Percentiles rank a stretch among this genome's conserved stretches.
Evolutionary conservation across 2,329 filamentous ascomycete genomes (phyloP).

Genomic region (Penicillium crustosum): DNA sequence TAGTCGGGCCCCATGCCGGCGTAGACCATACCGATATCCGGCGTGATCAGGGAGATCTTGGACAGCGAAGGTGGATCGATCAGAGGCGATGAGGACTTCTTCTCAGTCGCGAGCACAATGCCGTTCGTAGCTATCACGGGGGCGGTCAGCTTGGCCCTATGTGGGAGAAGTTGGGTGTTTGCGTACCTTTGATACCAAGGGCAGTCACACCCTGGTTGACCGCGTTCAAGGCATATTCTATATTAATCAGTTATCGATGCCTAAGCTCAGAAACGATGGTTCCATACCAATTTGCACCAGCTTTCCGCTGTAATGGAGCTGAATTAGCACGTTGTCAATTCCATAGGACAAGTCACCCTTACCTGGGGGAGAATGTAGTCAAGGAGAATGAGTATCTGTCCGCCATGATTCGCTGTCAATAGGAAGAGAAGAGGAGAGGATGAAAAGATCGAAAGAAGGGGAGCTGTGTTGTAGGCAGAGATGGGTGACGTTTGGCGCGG

Average conservation of each 20-base stretch:
- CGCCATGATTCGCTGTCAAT: constrained; percentile 64
- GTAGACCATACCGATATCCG: constrained; percentile 99
- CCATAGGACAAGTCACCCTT: constrained; percentile 26
- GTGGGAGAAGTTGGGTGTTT: background rate
- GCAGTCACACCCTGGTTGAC: constrained; percentile 99
- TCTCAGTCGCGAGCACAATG: constrained; percentile 97
- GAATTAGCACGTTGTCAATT: constrained; percentile 45
- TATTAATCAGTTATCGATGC: constrained; percentile 18
- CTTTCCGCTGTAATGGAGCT: constrained; percentile 70
- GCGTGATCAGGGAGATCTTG: constrained; percentile 97
- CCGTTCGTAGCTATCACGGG: constrained; percentile 79
- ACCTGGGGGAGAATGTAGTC: constrained; percentile 98
- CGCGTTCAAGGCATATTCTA: constrained; percentile 98
- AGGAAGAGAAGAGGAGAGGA: constrained; percentile 16
- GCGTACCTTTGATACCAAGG: constrained; percentile 91
- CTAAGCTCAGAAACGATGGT: background rate
- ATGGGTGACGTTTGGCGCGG: constrained; percentile 34
- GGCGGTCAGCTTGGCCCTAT: constrained; percentile 17
- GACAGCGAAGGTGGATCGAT: constrained; percentile 92
- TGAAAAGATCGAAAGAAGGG: constrained; percentile 18
- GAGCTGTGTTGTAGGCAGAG: constrained; percentile 27
- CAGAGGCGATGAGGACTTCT: constrained; percentile 97
- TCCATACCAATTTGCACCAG: constrained; percentile 90
- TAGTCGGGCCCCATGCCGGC: constrained; percentile 99
- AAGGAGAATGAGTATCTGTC: constrained; percentile 99